Conservation (phyloP, 495 filamentous ascomycete genomes). For the Parmelia sp. region DNA sequence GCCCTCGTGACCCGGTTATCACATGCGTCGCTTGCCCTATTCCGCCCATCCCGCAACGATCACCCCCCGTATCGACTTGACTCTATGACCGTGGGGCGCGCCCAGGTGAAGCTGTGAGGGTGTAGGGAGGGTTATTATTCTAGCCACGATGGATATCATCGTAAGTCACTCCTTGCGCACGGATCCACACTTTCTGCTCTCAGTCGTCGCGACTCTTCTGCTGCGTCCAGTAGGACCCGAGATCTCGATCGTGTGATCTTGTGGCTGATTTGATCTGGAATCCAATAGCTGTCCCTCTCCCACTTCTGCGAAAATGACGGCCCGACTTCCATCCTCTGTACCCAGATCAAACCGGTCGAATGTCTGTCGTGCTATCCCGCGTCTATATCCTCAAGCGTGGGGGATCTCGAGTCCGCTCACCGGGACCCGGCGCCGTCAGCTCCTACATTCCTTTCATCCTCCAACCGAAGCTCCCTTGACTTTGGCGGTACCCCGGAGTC, state of each 20-base stretch:
- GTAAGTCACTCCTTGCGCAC: conserved; percentile 11
- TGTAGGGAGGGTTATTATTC: conserved; percentile 1
- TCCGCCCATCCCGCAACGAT: background rate
- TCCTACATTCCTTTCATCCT: background rate
- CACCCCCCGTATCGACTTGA: background rate
- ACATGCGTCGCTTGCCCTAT: background rate
- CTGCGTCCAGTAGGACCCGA: background rate
- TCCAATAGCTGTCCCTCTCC: conserved; percentile 73
- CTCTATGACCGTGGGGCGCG: conserved; percentile 1
- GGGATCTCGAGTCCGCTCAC: conserved; percentile 14
- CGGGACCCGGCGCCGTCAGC: background rate
- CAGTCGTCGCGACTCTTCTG: no score
- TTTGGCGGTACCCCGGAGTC: conserved; percentile 17
- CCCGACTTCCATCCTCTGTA: conserved; percentile 91
- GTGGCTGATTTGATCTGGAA: background rate
- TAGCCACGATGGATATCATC: conserved; percentile 22
- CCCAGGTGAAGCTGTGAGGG: conserved; percentile 11
- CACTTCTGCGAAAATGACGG: conserved; percentile 97
- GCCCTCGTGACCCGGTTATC: background rate
- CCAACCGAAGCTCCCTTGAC: conserved; percentile 12
- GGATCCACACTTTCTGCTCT: background rate
- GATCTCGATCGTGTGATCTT: background rate
- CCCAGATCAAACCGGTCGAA: conserved; percentile 72
- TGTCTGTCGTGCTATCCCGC: conserved; percentile 62
- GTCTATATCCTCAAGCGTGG: conserved; percentile 21